Conservation (phyloP, 2,329 filamentous ascomycete species). For the Ascocoryne sarcoides region DNA sequence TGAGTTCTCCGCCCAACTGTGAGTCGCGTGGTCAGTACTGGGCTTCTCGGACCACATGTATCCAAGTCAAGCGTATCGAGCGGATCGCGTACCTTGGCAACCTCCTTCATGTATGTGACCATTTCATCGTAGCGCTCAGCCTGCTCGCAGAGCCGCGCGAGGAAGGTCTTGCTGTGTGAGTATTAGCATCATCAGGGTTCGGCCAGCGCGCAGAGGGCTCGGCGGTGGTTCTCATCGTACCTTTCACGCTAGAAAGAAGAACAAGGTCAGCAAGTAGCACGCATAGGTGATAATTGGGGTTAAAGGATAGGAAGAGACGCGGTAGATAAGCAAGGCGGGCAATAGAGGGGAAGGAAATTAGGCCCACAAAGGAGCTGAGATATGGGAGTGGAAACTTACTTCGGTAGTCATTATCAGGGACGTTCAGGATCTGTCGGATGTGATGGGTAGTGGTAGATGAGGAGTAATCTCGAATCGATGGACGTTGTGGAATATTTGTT, state of each 20-base stretch:
- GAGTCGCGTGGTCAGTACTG: conserved; percentile 20
- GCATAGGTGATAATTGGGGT: conserved; percentile 5
- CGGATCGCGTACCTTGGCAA: conserved; percentile 64
- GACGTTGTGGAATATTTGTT: conserved; percentile 9
- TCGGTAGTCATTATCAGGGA: conserved; percentile 28
- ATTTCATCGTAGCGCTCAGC: conserved; percentile 89
- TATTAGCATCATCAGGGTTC: conserved; percentile 18
- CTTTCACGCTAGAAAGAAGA: conserved; percentile 27
- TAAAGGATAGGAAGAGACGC: conserved; percentile 14
- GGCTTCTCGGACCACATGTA: neutral
- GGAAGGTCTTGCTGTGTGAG: conserved; percentile 86
- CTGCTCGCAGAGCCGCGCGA: conserved; percentile 99
- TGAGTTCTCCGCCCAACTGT: conserved; percentile 63
- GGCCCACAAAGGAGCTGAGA: conserved; percentile 9
- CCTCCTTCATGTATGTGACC: conserved; percentile 99
- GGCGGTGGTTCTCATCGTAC: conserved; percentile 15
- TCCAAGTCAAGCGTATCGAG: conserved; percentile 17
- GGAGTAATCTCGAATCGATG: conserved; percentile 5
- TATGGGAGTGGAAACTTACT: conserved; percentile 24
- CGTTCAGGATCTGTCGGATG: conserved; percentile 6
- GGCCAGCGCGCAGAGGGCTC: conserved; percentile 3
- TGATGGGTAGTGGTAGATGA: conserved; percentile 8
- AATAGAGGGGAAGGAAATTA: conserved; percentile 19
- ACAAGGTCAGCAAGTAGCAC: conserved; percentile 17
- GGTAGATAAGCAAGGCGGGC: conserved; percentile 19